Percentiles rank a stretch among this genome's conserved stretches.
Conservation (phyloP, 106 monocot species). For the Acanthochlamys bracteata region DNA sequence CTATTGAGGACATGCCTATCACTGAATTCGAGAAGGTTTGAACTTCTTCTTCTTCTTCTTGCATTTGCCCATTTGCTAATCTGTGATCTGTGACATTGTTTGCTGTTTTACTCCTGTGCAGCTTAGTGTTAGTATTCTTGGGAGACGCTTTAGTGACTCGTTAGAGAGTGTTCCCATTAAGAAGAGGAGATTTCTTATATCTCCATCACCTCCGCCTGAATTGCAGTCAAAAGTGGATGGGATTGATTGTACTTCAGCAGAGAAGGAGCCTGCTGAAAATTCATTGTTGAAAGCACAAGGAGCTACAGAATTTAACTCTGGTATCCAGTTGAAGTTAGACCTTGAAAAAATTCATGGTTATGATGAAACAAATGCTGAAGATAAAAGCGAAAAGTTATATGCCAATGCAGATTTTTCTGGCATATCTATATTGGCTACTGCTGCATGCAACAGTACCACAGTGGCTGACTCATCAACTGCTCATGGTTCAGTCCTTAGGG, state of each 20-base stretch:
- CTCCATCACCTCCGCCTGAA: constrained; percentile 33
- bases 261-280: constrained; percentile 1
- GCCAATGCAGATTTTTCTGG: constrained; percentile 73
- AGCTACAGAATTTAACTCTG: constrained; percentile 2
- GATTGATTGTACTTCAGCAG: constrained; percentile 6
- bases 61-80: not conserved
- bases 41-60: not conserved
- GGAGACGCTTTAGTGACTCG: constrained; percentile 59
- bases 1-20: constrained; percentile 36
- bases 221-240: constrained; percentile 17
- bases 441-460: constrained; percentile 52
- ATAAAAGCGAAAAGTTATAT: constrained; percentile 5
- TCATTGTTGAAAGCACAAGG: constrained; percentile 7
- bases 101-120: constrained; percentile 26
- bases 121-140: constrained; percentile 84
- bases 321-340: not conserved
- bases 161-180: constrained; percentile 74
- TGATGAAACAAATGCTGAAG: constrained; percentile 3
- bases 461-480: constrained; percentile 11
- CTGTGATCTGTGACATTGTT: constrained; percentile 2
- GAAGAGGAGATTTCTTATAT: constrained; percentile 62
- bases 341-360: not conserved
- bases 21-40: constrained; percentile 87
- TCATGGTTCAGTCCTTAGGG: constrained; percentile 9
- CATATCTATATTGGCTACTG: constrained; percentile 83